phyloP scores from a whole-genome alignment of 2,329 filamentous ascomycete species.

The Cladosporium sp. region DNA sequence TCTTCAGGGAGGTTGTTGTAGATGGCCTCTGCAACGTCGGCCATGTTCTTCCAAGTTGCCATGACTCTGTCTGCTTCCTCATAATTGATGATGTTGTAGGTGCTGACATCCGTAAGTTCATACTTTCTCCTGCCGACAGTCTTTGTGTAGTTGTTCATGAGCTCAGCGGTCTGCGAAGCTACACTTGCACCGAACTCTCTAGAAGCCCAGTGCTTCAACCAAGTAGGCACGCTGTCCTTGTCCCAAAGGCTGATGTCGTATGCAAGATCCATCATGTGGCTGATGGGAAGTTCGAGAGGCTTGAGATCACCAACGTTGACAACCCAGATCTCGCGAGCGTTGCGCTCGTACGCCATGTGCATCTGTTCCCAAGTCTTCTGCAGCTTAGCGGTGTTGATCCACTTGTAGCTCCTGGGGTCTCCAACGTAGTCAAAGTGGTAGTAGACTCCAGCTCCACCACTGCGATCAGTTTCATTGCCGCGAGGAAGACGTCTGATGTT shows the following conservation, averaged over 20 bases:
- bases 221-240: slow-evolving; percentile 50
- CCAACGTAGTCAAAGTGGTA: slow-evolving; percentile 62
- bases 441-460: slow-evolving; percentile 60
- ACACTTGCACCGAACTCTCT: slow-evolving; percentile 51
- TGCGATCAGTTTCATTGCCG: slow-evolving; percentile 51
- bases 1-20: slow-evolving; percentile 48
- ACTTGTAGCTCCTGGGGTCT: slow-evolving; percentile 47
- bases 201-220: slow-evolving; percentile 51
- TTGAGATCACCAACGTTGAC: slow-evolving; percentile 64
- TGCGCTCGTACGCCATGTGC: slow-evolving; percentile 53
- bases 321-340: slow-evolving; percentile 58
- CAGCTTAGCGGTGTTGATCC: slow-evolving; percentile 61
- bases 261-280: slow-evolving; percentile 61
- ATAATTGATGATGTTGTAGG: slow-evolving; percentile 58
- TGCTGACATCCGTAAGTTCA: slow-evolving; percentile 53
- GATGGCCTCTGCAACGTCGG: slow-evolving; percentile 48
- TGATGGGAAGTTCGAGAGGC: slow-evolving; percentile 59
- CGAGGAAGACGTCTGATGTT: slow-evolving; percentile 58
- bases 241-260: slow-evolving; percentile 56
- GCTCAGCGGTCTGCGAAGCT: slow-evolving; percentile 43
- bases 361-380: slow-evolving; percentile 62
- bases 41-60: slow-evolving; percentile 49
- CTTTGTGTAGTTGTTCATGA: slow-evolving; percentile 52
- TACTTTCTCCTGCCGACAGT: slow-evolving; percentile 56
- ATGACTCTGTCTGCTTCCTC: slow-evolving; percentile 56